These are phyloP conservation scores for Cylindrodendrum hubeiense DNA, from an alignment of 2,329 filamentous ascomycete genomes.

Conservation along the genomic window DNA sequence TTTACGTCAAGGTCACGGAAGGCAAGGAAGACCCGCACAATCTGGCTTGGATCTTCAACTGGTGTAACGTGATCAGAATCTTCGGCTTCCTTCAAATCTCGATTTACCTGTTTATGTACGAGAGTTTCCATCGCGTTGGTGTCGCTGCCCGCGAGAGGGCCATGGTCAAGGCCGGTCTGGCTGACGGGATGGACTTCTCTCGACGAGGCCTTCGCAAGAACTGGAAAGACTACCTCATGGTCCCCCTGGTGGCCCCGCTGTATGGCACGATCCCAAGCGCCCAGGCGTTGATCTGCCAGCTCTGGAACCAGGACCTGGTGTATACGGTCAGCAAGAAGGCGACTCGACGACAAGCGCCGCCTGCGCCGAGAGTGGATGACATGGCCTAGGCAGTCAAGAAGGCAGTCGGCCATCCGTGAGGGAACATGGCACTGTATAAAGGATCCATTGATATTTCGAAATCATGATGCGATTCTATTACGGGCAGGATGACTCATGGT, in stretches of 20 bases:
- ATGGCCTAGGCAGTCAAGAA: constrained; percentile 54
- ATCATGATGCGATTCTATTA: not conserved
- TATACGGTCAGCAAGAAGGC: constrained; percentile 81
- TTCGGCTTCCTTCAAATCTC: constrained; percentile 73
- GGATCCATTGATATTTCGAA: not conserved
- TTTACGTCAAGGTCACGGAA: constrained; percentile 69
- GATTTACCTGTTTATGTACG: constrained; percentile 75
- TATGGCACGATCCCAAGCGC: constrained; percentile 77
- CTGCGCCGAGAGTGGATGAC: constrained; percentile 54
- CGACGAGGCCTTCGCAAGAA: constrained; percentile 68
- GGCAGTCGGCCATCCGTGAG: not conserved
- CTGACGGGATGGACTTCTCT: constrained; percentile 75
- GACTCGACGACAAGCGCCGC: constrained; percentile 63
- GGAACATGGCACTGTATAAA: not conserved
- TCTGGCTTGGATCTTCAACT: constrained; percentile 69
- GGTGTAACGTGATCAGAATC: constrained; percentile 71
- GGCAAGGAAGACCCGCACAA: constrained; percentile 63
- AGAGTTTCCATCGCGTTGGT: constrained; percentile 73
- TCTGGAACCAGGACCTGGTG: constrained; percentile 77
- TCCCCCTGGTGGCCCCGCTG: constrained; percentile 75
- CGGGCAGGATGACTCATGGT: not conserved
- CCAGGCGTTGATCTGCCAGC: constrained; percentile 76
- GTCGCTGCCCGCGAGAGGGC: constrained; percentile 72
- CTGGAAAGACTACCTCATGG: constrained; percentile 72
- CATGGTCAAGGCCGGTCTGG: constrained; percentile 74